Base-by-base conservation (phyloP, 169 alveolate species). In the Plasmodium cynomolgi region DNA sequence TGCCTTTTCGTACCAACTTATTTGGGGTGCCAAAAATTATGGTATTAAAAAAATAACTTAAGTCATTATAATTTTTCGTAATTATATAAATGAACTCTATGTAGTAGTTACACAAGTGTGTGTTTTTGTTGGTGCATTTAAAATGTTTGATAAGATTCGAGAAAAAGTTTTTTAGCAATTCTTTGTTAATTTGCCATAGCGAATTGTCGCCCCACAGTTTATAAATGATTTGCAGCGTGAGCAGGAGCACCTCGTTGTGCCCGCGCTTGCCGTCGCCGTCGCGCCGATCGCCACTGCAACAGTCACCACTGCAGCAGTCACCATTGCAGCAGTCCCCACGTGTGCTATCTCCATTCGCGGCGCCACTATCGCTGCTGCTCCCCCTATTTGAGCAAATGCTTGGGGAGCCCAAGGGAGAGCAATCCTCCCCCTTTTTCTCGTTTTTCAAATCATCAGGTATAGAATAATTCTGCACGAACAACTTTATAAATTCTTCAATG, bases 171-270 rank as follows among this genome's bases (percentile, higher is more conserved):
- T 90, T 90, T 34, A 90, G 34, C 74, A 90, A 81, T 26, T 90
- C 90, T 39, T 80, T 79, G 41, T 90, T 74, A 80, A 90, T 80
- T 56, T 90, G 94, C 94, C 94, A 90, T 26, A 90, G 74, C 11
- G 90, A 90, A 90, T 90, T 90, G 20, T 90, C 94, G 37, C 75
- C 47, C 94, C 94, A 90, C 34, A 90, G 39, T 37, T 80, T 81
- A 29, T 47, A 79, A 80, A 90, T 90, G 11, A 90, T 90, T 90
- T 90, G 94, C 6, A 90, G 75, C 33, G 72, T 90, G 47, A 90
- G 62, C 37, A 71, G 74, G 11, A 80, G 34, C 74, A 41, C 94
- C n/a, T 20, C 82, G 50, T 47, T 34, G 29, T 68, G 29, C 54
- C 79, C 17, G 39, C 83, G 34, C 3, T 33, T 31, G 54, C 62